These are phyloP conservation scores for Aspergillus taichungensis DNA, from an alignment of 495 filamentous ascomycete species.

Conservation along the genomic window DNA sequence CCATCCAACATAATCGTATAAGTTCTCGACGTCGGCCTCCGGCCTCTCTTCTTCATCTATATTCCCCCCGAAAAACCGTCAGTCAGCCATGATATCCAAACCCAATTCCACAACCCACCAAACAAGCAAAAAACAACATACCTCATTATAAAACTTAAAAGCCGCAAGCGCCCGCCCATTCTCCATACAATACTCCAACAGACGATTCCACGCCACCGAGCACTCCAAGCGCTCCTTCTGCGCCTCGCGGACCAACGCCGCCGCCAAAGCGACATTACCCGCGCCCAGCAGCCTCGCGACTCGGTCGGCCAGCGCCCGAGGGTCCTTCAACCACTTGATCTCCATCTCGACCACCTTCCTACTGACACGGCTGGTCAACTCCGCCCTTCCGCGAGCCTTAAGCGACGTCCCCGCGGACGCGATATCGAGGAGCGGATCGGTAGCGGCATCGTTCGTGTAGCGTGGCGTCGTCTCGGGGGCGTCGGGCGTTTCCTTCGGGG, in stretches of 20 bases:
- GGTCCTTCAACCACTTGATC: slow-evolving; percentile 57
- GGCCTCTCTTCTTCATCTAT: slow-evolving; percentile 89
- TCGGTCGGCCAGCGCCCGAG: slow-evolving; percentile 53
- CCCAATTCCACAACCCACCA: not conserved
- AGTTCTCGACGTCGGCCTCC: slow-evolving; percentile 63
- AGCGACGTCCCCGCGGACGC: slow-evolving; percentile 6
- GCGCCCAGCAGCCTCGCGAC: slow-evolving; percentile 45
- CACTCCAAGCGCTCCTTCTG: slow-evolving; percentile 48
- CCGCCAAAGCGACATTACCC: slow-evolving; percentile 52
- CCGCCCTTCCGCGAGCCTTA: not conserved
- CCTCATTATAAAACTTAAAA: slow-evolving; percentile 77
- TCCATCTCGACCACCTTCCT: slow-evolving; percentile 36
- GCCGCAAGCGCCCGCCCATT: slow-evolving; percentile 49
- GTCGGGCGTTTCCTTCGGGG: too few relatives aligned
- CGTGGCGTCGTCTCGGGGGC: not conserved
- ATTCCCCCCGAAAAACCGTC: not conserved
- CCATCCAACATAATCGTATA: slow-evolving; percentile 80
- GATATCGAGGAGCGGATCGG: not conserved
- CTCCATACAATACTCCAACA: slow-evolving; percentile 63
- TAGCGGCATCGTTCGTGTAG: too few relatives aligned
- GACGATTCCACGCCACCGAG: slow-evolving; percentile 76
- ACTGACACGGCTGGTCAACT: not conserved
- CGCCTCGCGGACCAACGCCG: slow-evolving; percentile 54
- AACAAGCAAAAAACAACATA: slow-evolving; percentile 17
- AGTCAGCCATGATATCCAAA: slow-evolving; percentile 4